phyloP scores from a whole-genome alignment of 2,329 filamentous ascomycete genomes.

The Macrophomina pseudophaseolina region DNA sequence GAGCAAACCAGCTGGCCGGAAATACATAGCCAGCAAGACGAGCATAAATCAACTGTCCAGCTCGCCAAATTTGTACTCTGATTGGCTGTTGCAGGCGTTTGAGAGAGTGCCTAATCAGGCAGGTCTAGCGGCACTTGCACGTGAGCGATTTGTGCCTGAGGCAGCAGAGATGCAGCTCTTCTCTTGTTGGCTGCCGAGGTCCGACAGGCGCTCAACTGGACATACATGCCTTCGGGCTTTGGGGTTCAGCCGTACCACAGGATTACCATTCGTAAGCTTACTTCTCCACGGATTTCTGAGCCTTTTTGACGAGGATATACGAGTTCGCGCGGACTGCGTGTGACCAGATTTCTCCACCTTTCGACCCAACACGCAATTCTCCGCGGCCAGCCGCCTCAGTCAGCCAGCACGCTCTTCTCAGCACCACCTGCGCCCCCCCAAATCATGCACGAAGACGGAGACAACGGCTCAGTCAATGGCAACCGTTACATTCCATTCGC shows the following conservation, averaged over 20 bases:
- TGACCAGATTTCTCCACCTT: constrained; percentile 18
- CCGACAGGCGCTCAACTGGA: not conserved
- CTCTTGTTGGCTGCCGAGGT: constrained; percentile 8
- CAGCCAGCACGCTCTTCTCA: constrained; percentile 13
- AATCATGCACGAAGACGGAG: constrained; percentile 14
- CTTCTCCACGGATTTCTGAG: not conserved
- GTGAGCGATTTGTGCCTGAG: constrained; percentile 1
- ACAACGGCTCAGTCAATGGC: constrained; percentile 18
- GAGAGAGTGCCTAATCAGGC: not conserved
- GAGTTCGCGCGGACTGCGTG: constrained; percentile 10
- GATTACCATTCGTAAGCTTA: constrained; percentile 13
- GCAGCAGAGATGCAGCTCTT: not conserved
- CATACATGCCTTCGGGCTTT: not conserved
- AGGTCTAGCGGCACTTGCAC: not conserved
- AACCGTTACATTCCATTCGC: constrained; percentile 42
- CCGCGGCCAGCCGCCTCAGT: not conserved
- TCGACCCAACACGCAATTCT: not conserved
- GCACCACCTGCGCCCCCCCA: too few species aligned
- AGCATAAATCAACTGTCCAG: not conserved
- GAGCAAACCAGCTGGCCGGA: not conserved
- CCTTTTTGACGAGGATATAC: constrained; percentile 7
- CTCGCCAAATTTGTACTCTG: not conserved
- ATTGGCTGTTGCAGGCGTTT: not conserved
- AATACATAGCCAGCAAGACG: not conserved
- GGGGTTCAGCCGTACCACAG: not conserved